A percentile compares a stretch with the other conserved stretches of the same genome.
Evolutionary conservation across 768 basidiomycete species (phyloP).

Genomic region (Lepiota brunneoincarnata): DNA sequence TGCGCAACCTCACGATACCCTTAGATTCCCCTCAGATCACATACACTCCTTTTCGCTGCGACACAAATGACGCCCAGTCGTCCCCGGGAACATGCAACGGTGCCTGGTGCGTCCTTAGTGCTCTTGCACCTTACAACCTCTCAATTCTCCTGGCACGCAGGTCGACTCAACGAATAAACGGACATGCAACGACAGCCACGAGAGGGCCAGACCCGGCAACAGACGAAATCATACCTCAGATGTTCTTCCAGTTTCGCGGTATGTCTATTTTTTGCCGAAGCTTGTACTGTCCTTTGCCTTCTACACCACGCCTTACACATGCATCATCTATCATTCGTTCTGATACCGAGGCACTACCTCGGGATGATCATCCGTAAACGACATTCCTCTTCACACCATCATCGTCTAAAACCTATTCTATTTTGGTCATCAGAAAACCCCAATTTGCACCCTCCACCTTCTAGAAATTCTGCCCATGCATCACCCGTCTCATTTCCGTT

Average conservation of each 20-base stretch:
- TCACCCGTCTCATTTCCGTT: too few relatives aligned
- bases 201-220: constrained; percentile 40
- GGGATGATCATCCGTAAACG: not conserved
- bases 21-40: constrained; percentile 36
- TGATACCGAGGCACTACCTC: not conserved
- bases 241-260: constrained; percentile 59
- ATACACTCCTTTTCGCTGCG: constrained; percentile 49
- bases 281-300: not conserved
- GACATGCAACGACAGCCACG: constrained; percentile 30
- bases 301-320: not conserved
- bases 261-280: constrained; percentile 1
- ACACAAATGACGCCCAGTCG: constrained; percentile 19
- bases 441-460: too few relatives aligned
- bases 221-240: constrained; percentile 48
- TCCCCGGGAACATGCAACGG: constrained; percentile 33
- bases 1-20: constrained; percentile 35
- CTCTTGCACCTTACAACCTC: not conserved
- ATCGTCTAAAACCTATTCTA: constrained; percentile 30
- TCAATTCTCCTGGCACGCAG: constrained; percentile 9
- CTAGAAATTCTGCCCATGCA: too few relatives aligned
- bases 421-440: too few relatives aligned
- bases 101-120: constrained; percentile 37
- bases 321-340: not conserved
- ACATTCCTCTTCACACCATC: constrained; percentile 19
- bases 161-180: constrained; percentile 26